Evolutionary conservation across 2,329 filamentous ascomycete genomes (phyloP), one percentile per base, ranked within the genome.

Genomic region (Rutstroemia sp.): DNA sequence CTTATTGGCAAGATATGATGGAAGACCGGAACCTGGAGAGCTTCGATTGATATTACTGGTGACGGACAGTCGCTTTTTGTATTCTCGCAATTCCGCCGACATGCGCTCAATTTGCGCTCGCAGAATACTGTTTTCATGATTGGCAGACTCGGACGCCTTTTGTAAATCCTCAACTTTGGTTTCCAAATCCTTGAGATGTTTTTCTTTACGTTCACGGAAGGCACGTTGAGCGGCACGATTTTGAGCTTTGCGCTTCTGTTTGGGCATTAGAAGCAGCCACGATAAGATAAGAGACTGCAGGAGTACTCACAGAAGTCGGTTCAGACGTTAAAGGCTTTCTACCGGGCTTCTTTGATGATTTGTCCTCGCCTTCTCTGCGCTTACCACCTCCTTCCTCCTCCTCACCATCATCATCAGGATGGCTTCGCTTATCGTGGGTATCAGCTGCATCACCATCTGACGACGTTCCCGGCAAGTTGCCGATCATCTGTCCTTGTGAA

Each of bases 281-380:
- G 52, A 57, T 25, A 62, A 50, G 34, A 41, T 63, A 71, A 64
- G 71, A 68, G 61, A 25, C 54, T 12, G 30, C 54, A 55, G 19
- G 46, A 59, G 56, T 57, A 83, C 92, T 77, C 84, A 97, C 92
- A 64, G 92, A 94, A 64, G 89, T 97, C 23, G 94, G 94, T 72
- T 97, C 94, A 21, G 89, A 95, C 48, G 90, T 97, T 67, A 97
- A 78, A 19, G 92, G 94, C 78, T 99, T 99, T 61, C 94, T 84
- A 51, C 94, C 94, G 4, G 94, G 92, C 75, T 97, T 99, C 82
- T 97, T 97, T 23, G 89, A 83, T 45, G 86, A 79, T 73, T 94
- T 96, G 46, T 92, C 89, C 56, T 90, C 67, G 12, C 65, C 85
- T 57, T 86, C 83, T 72, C 95, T 91, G 58, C 88, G 83, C 62